A percentile compares a stretch with the other conserved stretches of the same genome.
These are phyloP conservation scores for Penicillium sclerotigenum DNA, from an alignment of 2,329 filamentous ascomycete genomes.

Conservation along the genomic window DNA sequence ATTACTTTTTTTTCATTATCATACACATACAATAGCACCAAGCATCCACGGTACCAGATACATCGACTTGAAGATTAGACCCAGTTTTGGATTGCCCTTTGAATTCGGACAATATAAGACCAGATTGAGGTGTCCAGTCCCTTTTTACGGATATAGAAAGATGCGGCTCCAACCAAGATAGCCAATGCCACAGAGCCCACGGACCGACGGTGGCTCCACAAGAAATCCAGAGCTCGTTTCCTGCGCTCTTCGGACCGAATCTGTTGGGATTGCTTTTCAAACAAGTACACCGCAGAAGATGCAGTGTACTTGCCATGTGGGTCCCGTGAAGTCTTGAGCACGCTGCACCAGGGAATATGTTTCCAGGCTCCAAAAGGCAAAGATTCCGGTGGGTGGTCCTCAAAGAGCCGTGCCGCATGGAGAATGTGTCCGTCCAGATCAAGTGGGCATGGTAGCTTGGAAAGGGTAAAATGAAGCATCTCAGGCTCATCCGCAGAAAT, in stretches of 20 bases:
- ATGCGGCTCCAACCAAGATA: conserved; percentile 64
- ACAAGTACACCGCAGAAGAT: conserved; percentile 64
- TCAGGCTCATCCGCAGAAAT: conserved; percentile 81
- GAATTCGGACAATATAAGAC: conserved; percentile 32
- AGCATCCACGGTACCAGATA: not conserved
- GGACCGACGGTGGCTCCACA: conserved; percentile 66
- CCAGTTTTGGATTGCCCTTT: conserved; percentile 22
- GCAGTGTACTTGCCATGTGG: conserved; percentile 56
- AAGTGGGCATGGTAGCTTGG: conserved; percentile 77
- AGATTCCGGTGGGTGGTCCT: conserved; percentile 65
- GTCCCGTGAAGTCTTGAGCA: conserved; percentile 74
- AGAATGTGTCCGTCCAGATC: conserved; percentile 75
- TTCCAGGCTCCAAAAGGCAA: conserved; percentile 66
- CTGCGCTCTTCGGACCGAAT: conserved; percentile 63
- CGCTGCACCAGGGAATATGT: conserved; percentile 69
- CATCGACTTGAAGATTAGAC: conserved; percentile 1
- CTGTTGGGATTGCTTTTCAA: conserved; percentile 68
- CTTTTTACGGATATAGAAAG: conserved; percentile 61
- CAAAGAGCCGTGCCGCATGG: conserved; percentile 62
- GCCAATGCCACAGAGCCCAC: conserved; percentile 61
- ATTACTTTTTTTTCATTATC: not conserved
- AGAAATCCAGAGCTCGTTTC: conserved; percentile 48
- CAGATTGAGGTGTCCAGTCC: conserved; percentile 37
- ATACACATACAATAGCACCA: conserved; percentile 5
- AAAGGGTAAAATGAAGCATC: conserved; percentile 84